Evolutionary conservation across 306 rosid genomes (phyloP).

Genomic region (Glycine latifolia): DNA sequence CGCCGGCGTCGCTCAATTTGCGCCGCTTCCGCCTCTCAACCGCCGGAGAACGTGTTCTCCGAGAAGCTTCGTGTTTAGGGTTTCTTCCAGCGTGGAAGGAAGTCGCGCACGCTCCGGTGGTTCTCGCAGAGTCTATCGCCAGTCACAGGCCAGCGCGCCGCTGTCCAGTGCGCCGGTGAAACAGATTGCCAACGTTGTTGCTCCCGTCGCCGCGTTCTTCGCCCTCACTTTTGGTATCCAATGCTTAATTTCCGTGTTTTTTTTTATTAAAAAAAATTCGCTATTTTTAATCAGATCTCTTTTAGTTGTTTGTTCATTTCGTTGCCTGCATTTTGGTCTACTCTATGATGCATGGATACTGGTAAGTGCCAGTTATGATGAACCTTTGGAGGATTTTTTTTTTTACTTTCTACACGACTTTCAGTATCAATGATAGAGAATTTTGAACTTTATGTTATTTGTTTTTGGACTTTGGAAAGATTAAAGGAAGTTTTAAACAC

Average conservation of each 20-base stretch:
- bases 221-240: conserved; percentile 75
- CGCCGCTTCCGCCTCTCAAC: conserved; percentile 40
- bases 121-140: conserved; percentile 74
- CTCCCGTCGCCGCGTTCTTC: conserved; percentile 71
- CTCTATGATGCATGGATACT: neutral
- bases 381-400: neutral
- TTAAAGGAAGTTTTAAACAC: no score
- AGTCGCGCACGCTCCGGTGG: conserved; percentile 56
- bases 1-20: conserved; percentile 45
- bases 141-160: conserved; percentile 66
- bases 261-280: no score
- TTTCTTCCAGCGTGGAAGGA: conserved; percentile 53
- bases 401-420: neutral
- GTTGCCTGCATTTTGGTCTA: conserved; percentile 18
- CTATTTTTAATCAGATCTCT: neutral
- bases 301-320: neutral
- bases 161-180: conserved; percentile 63
- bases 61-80: conserved; percentile 57
- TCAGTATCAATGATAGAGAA: neutral
- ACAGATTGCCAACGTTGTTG: conserved; percentile 66
- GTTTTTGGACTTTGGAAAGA: neutral
- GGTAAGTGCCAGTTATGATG: neutral
- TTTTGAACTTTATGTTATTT: neutral
- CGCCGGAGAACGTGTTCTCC: conserved; percentile 38
- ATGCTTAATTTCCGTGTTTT: neutral